A percentile compares a stretch with the other conserved stretches of the same genome.
Conservation (phyloP, 75 land plant species). For the Pseudotsuga menziesii region DNA sequence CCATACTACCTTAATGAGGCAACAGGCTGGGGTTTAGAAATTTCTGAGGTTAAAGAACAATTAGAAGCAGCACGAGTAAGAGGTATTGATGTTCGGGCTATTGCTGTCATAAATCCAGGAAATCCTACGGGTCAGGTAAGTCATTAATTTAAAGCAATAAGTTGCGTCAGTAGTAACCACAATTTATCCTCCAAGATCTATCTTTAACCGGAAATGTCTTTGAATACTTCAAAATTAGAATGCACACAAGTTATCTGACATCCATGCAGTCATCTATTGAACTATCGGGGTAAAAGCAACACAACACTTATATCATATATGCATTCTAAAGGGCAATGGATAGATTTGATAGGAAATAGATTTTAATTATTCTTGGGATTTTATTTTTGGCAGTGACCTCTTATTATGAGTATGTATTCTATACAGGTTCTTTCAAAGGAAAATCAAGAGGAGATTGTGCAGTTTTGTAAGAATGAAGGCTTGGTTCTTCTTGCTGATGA, state of each 20-base stretch:
- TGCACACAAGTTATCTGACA: background rate
- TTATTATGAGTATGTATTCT: slow-evolving; percentile 7
- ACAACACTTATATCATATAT: background rate
- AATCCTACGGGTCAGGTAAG: slow-evolving; percentile 97
- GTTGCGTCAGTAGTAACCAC: background rate
- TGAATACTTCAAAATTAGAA: background rate
- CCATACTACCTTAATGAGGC: slow-evolving; percentile 96
- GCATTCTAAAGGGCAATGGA: background rate
- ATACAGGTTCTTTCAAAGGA: slow-evolving; percentile 87
- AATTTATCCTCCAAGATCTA: background rate
- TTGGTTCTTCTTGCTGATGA: slow-evolving; percentile 96
- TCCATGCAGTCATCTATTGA: background rate
- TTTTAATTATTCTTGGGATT: background rate
- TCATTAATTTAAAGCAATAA: background rate
- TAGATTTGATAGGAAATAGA: background rate
- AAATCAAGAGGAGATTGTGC: slow-evolving; percentile 76
- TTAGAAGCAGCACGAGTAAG: slow-evolving; percentile 68
- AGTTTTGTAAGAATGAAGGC: slow-evolving; percentile 88
- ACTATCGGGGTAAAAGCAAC: background rate
- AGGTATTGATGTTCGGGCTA: slow-evolving; percentile 83
- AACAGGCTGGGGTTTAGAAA: slow-evolving; percentile 90
- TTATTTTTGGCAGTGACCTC: background rate
- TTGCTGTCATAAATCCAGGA: slow-evolving; percentile 99
- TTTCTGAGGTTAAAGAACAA: slow-evolving; percentile 75
- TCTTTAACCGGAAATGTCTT: background rate